Evolutionary conservation across 352 stramenopile species (phyloP).

Genomic region (Vaucheria bursata): DNA sequence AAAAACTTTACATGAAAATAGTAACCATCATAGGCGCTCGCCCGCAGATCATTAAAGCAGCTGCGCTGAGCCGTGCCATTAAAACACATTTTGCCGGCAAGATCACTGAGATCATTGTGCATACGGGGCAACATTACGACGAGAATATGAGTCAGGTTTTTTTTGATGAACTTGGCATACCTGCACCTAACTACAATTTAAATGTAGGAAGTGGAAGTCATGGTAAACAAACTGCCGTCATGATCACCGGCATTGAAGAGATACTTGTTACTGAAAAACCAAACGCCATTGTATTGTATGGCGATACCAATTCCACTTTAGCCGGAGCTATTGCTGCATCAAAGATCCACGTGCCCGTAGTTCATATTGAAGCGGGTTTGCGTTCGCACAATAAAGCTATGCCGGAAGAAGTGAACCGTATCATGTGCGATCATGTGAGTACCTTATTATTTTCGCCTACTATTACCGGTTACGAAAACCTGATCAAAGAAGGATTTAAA

Average conservation of each 20-base stretch:
- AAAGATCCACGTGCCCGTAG: background rate
- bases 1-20: no score
- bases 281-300: background rate
- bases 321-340: background rate
- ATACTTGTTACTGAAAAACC: background rate
- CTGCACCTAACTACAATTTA: background rate
- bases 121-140: background rate
- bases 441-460: background rate
- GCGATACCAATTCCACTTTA: background rate
- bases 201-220: background rate
- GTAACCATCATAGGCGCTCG: background rate
- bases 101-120: background rate
- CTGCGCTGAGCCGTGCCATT: background rate
- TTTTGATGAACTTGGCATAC: background rate
- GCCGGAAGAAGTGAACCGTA: slow-evolving; percentile 1
- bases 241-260: background rate
- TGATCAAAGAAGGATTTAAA: background rate
- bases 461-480: background rate
- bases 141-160: background rate
- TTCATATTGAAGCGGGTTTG: background rate
- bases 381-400: background rate
- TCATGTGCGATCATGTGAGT: background rate
- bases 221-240: background rate
- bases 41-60: background rate
- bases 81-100: background rate